Evolutionary conservation across 2,329 filamentous ascomycete genomes (phyloP), one percentile per base, ranked within the genome.

Genomic region (Pyrenochaeta sp.): DNA sequence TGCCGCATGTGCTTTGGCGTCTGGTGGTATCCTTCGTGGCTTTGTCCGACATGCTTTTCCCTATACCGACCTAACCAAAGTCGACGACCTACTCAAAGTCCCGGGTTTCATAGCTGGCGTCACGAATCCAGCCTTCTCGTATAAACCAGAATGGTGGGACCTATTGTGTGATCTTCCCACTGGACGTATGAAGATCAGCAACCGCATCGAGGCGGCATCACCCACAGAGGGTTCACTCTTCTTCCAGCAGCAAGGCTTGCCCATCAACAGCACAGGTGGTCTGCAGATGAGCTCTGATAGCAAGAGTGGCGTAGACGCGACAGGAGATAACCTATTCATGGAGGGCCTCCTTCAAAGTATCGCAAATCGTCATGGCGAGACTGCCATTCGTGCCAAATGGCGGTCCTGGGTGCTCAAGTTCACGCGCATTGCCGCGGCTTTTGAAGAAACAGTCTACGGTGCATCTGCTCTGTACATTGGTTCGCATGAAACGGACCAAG

Each of bases 71-170:
- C 80, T 99, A 29, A 96, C 91, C 53, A 99, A 99, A 74, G 92
- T 99, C 47, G 94, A 99, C 57, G 94, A 97, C 67, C 81, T 99
- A 8, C 81, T 99, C 34, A 93, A 95, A 61, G 94, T 99, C 0
- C 93, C 94, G 6, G 94, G 94, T 2, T 99, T 99, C 72, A 96
- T 99, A 60, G 94, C 94, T 3, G 94, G 94, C 44, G 94, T 99
- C 27, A 99, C 93, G 1, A 99, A 99, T 66, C 94, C 94, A 5
- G 93, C 91, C 0, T 99, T 99, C 68, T 91, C 93, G 50, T 85
- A 91, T 63, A 93, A 97, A 63, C 89, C 89, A 0, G 92, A 96
- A 68, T 99, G 94, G 94, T 99, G 94, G 94, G 94, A 99, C 72
- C 75, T 99, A 7, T 80, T 99, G 9, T 99, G 94, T 71, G 94